Percentiles rank a stretch among this genome's conserved stretches.
Evolutionary conservation across 306 rosid genomes (phyloP).

Genomic region (Hippophae tibetana): DNA sequence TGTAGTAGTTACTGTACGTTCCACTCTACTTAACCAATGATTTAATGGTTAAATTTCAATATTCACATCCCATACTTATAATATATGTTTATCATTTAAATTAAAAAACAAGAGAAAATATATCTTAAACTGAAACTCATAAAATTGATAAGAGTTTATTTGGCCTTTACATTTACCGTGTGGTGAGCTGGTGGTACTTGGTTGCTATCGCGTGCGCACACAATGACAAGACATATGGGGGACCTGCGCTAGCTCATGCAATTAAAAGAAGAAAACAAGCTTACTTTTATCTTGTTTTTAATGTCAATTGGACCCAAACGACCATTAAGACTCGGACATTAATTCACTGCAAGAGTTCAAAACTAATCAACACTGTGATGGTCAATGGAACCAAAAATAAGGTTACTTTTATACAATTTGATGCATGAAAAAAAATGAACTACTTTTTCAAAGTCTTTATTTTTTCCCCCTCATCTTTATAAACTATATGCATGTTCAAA

Average conservation of each 20-base stretch:
- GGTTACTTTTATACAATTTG: constrained; percentile 57
- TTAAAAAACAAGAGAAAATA: no score
- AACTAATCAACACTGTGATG: constrained; percentile 41
- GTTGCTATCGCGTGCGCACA: no score
- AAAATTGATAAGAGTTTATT: no score
- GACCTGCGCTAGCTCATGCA: constrained; percentile 20
- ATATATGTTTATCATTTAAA: no score
- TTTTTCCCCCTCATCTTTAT: constrained; percentile 10
- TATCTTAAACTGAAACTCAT: no score
- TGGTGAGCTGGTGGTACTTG: no score
- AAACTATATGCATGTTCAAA: constrained; percentile 17
- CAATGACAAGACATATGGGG: constrained; percentile 28
- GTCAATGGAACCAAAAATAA: constrained; percentile 71
- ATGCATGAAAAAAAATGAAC: constrained; percentile 47
- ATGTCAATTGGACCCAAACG: constrained; percentile 36
- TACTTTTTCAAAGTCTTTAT: constrained; percentile 39
- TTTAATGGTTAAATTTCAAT: no score
- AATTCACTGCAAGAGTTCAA: constrained; percentile 23
- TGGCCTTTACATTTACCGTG: no score
- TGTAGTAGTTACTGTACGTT: no score
- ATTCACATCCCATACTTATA: no score
- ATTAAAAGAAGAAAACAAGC: constrained; percentile 44
- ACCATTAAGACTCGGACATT: constrained; percentile 23
- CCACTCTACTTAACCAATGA: no score
- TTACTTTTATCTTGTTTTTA: constrained; percentile 37